Evolutionary conservation across 1,284 basidiomycete genomes (phyloP).

Genomic region (Thecaphora frezii): DNA sequence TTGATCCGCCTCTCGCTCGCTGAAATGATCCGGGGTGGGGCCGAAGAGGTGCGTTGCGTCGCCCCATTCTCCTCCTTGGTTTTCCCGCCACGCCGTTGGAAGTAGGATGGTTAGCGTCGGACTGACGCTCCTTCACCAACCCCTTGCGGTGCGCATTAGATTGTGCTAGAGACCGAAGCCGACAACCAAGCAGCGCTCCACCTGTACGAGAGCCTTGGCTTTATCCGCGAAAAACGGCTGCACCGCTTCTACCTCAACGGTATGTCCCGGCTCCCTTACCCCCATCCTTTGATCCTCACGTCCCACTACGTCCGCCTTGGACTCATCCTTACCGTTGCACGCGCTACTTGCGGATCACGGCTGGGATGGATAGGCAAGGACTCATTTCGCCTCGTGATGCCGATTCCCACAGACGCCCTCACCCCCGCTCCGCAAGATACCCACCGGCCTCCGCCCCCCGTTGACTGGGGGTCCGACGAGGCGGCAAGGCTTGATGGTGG

Average conservation of each 20-base stretch:
- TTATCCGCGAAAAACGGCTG: constrained; percentile 91
- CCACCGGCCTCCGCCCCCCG: constrained; percentile 6
- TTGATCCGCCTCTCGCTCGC: constrained; percentile 64
- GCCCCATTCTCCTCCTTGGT: too few relatives aligned
- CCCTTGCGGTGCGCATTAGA: constrained; percentile 72
- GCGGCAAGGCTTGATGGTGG: too few relatives aligned
- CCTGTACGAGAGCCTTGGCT: constrained; percentile 87
- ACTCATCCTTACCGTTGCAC: not conserved
- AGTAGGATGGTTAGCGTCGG: too few relatives aligned
- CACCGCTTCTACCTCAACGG: constrained; percentile 93
- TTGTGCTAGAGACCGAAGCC: constrained; percentile 92
- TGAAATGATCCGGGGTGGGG: constrained; percentile 9
- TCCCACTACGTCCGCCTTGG: constrained; percentile 37
- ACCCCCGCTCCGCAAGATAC: not conserved
- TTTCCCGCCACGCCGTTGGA: too few relatives aligned
- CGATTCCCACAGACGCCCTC: too few relatives aligned
- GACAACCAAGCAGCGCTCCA: constrained; percentile 85
- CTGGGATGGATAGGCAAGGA: constrained; percentile 47
- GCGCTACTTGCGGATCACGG: not conserved
- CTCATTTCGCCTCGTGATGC: constrained; percentile 47
- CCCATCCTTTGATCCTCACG: constrained; percentile 59
- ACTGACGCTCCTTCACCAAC: not conserved
- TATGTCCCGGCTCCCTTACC: constrained; percentile 57
- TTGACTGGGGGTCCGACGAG: too few relatives aligned
- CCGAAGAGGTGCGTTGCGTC: constrained; percentile 9